These are phyloP conservation scores for Neocatenulostroma microsporum DNA, from an alignment of 2,329 filamentous ascomycete genomes.

Conservation along the genomic window DNA sequence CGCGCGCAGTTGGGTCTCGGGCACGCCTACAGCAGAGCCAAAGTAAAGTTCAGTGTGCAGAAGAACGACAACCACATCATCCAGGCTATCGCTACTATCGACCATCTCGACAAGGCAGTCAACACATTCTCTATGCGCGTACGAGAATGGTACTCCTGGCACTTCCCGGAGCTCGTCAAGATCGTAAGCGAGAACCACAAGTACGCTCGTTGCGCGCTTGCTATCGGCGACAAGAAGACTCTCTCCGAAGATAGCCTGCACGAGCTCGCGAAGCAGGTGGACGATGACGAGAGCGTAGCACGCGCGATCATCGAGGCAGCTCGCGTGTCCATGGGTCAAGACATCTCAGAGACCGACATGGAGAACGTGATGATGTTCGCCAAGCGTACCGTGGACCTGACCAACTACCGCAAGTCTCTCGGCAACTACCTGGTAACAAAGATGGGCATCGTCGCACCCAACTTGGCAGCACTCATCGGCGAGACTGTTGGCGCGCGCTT, in stretches of 20 bases:
- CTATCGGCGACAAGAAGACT: slow-evolving; percentile 83
- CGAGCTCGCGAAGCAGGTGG: slow-evolving; percentile 77
- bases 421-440: slow-evolving; percentile 82
- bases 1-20: slow-evolving; percentile 92
- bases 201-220: slow-evolving; percentile 78
- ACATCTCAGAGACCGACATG: slow-evolving; percentile 78
- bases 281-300: slow-evolving; percentile 85
- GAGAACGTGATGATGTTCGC: slow-evolving; percentile 84
- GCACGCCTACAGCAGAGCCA: slow-evolving; percentile 93
- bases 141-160: slow-evolving; percentile 96
- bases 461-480: slow-evolving; percentile 84
- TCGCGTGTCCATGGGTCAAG: slow-evolving; percentile 93
- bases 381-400: slow-evolving; percentile 72
- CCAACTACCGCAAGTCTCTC: slow-evolving; percentile 77
- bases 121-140: slow-evolving; percentile 97
- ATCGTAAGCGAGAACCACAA: slow-evolving; percentile 92
- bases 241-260: slow-evolving; percentile 77
- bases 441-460: slow-evolving; percentile 90
- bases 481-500: slow-evolving; percentile 90
- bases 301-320: slow-evolving; percentile 88
- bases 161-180: slow-evolving; percentile 91
- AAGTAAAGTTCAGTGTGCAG: slow-evolving; percentile 99
- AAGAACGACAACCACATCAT: slow-evolving; percentile 99
- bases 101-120: slow-evolving; percentile 93
- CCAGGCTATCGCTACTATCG: slow-evolving; percentile 83